Percentiles rank a stretch among this genome's conserved stretches.
Conservation (phyloP, 2,329 filamentous ascomycete species). For the Fusarium acutatum region DNA sequence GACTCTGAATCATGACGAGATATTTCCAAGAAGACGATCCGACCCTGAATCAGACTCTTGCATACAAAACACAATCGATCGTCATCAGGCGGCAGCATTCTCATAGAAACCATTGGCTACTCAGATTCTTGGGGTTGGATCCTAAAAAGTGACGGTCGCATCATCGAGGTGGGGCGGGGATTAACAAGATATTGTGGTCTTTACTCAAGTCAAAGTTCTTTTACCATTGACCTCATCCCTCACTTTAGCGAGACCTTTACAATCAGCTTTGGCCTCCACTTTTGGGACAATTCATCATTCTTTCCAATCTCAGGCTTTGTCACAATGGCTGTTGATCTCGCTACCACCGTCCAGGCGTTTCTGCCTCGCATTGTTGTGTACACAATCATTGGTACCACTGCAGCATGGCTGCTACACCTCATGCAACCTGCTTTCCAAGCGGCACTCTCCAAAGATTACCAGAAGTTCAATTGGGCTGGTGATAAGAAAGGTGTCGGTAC, state of each 20-base stretch:
- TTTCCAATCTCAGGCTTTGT: background rate
- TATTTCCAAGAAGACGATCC: background rate
- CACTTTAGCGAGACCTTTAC: background rate
- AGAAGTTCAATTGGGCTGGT: conserved; percentile 15
- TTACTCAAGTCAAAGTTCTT: background rate
- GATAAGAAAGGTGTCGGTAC: conserved; percentile 9
- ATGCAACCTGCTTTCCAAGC: conserved; percentile 19
- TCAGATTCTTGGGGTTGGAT: background rate
- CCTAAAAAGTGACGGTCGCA: background rate
- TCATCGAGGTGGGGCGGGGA: background rate
- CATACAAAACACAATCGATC: background rate
- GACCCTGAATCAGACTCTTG: background rate
- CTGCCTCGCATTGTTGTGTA: conserved; percentile 10
- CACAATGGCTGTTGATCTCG: background rate
- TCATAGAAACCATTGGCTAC: background rate
- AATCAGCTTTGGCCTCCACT: background rate
- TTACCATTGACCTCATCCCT: background rate
- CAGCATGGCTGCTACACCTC: conserved; percentile 12
- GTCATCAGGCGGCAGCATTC: conserved; percentile 9
- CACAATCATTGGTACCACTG: conserved; percentile 1
- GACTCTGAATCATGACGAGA: background rate
- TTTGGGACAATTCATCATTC: background rate
- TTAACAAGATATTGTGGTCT: background rate
- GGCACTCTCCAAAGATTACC: conserved; percentile 5
- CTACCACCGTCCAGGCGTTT: background rate